Evolutionary conservation across 2,329 filamentous ascomycete species (phyloP).

Genomic region (Fusarium aywerte): DNA sequence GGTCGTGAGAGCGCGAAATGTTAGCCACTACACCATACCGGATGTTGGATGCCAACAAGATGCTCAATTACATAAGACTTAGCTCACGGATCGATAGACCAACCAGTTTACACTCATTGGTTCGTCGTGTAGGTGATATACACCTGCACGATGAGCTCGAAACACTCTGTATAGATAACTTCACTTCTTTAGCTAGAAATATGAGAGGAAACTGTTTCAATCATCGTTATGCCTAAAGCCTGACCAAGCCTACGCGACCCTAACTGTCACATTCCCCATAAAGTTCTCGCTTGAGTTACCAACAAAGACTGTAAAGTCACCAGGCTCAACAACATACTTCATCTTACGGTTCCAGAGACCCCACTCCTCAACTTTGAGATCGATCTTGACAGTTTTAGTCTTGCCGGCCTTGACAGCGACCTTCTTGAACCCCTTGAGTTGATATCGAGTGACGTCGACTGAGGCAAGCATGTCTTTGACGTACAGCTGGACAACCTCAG

Average conservation of each 20-base stretch:
- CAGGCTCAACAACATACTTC: slow-evolving; percentile 79
- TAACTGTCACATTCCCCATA: slow-evolving; percentile 66
- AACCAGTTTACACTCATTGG: not conserved
- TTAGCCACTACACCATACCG: slow-evolving; percentile 52
- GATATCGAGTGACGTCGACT: slow-evolving; percentile 71
- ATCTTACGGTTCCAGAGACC: slow-evolving; percentile 69
- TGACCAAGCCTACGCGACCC: slow-evolving; percentile 51
- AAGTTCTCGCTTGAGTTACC: slow-evolving; percentile 70
- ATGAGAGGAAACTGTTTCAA: not conserved
- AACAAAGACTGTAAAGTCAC: slow-evolving; percentile 71
- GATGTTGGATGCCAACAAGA: not conserved
- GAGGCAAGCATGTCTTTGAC: slow-evolving; percentile 70
- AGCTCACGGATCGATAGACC: rapidly evolving
- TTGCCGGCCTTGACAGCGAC: slow-evolving; percentile 68
- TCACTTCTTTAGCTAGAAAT: not conserved
- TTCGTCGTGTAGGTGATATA: not conserved
- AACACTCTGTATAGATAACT: not conserved
- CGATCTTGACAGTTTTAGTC: slow-evolving; percentile 63
- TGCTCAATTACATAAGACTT: rapidly evolving
- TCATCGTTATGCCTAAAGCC: not conserved
- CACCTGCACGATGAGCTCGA: not conserved
- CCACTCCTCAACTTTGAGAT: slow-evolving; percentile 65
- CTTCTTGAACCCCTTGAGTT: slow-evolving; percentile 75
- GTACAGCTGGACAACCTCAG: slow-evolving; percentile 76
- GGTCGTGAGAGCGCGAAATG: slow-evolving; percentile 49